Conservation (phyloP, 1,284 basidiomycete species). For the Salmacisia buchloeana region DNA sequence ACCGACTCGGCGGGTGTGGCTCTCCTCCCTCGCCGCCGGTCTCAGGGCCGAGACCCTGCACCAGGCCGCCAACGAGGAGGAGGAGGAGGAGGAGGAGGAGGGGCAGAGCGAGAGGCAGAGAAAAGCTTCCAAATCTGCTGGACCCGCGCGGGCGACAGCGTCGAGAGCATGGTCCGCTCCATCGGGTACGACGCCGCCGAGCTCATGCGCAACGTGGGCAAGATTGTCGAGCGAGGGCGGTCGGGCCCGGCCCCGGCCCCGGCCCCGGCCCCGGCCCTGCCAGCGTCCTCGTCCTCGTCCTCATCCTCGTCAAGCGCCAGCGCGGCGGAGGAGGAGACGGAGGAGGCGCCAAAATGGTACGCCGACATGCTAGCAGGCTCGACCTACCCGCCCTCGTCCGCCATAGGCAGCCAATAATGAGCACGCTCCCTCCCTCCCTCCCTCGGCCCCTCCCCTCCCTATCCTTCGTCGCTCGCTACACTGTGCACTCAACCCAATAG, state of each 20-base stretch:
- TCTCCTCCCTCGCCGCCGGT: neutral
- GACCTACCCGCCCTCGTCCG: neutral
- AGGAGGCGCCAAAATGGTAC: too few species aligned
- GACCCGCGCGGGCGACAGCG: neutral
- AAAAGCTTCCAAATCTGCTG: neutral
- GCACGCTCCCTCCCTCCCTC: too few species aligned
- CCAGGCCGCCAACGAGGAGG: too few species aligned
- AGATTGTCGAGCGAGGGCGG: neutral
- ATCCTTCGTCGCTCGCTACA: too few species aligned
- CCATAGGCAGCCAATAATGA: neutral
- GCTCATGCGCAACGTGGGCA: neutral
- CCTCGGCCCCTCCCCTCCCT: too few species aligned
- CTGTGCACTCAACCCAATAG: too few species aligned
- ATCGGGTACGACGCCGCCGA: neutral
- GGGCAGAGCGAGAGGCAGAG: too few species aligned
- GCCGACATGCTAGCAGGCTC: neutral
- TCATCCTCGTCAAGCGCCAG: too few species aligned
- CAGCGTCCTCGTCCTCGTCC: too few species aligned
- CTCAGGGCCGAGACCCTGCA: neutral
- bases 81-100: too few species aligned
- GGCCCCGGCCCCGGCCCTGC: too few species aligned
- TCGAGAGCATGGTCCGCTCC: neutral
- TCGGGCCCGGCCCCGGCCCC: neutral
- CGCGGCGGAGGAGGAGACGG: too few species aligned
- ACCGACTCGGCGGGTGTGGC: neutral